Evolutionary conservation across 306 rosid genomes (phyloP), one percentile per base, ranked within the genome.

Genomic region (Inga leiocalycina): DNA sequence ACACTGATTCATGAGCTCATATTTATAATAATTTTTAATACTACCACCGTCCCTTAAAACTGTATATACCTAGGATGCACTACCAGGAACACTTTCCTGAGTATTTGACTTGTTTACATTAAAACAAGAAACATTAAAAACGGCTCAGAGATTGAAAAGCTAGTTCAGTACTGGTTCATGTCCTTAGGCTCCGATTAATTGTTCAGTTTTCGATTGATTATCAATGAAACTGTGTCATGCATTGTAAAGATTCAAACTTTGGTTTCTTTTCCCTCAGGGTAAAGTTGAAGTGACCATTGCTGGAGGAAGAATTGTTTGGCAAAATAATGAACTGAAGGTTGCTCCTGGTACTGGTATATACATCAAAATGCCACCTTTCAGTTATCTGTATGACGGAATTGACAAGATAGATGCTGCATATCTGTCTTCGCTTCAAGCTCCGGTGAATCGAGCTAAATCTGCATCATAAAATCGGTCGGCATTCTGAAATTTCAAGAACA

Each of bases 301-400:
- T 64, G 92, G 97, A 78, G 98, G 98, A 90, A 88, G 91, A 91
- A 79, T 95, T 82, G 98, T 93, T 73, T 95, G 98, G 98, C 90
- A 93, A 90, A 92, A 93, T 52, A 80, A 92, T 82, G 90, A 92
- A 84, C 89, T 95, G 82, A 92, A 87, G 81, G 90, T 91, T 78
- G 88, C 84, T 88, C 94, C 98, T 34, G 97, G 94, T 62, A 85
- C 91, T 37, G 98, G 98, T 39, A 92, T 84, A 89, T 92, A 95
- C 83, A 83, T 93, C 81, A 80, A 91, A 86, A 88, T 85, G 93
- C 88, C 85, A 44, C 96, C 99, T 76, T 95, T 79, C 77, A 84
- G 84, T 79, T 90, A 87, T 84, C 88, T 93, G 78, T 95, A 86
- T 64, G 81, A 91, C 52, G 97, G 99, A 88, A 17, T 92, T 8